Evolutionary conservation across 2,329 filamentous ascomycete species (phyloP), one percentile per base, ranked within the genome.

Genomic region (Blumeriella jaapii): DNA sequence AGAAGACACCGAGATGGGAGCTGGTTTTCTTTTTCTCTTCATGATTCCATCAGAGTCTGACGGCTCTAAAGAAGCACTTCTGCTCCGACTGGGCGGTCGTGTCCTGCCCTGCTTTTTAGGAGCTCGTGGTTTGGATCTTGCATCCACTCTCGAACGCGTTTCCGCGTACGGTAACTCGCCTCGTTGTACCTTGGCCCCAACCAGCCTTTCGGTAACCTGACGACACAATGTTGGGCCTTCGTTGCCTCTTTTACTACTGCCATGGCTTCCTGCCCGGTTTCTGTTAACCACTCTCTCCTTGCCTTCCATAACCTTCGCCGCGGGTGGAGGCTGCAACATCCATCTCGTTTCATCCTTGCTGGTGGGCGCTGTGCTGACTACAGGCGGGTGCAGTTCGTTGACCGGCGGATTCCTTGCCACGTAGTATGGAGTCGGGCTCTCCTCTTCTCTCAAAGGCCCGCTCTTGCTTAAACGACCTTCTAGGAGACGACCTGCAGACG

Each of bases 321-420:
- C 74, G n/a, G 87, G 87, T 1, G 86, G 85, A 2, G 87, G 87
- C 53, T 93, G 84, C 33, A 93, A 64, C 86, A 95, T 94, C 87
- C 87, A 95, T 52, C 69, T 71, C 36, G 82, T 79, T 40, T 82
- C 84, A 36, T 76, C 74, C 52, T 65, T 74, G 54, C 72, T 76
- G 23, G 67, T 69, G 10, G 78, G 81, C 38, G 73, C 80, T 59
- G 76, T 83, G 57, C 74, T 84, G 41, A 91, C 82, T 33, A 93
- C 78, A 2, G 85, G 84, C 4, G 84, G 83, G 55, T 93, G 83
- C 39, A 87, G 72, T 42, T 93, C 83, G 59, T 93, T 91, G 50
- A 93, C 76, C 3, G 82, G 82, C 6, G 79, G 84, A 50, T 78
- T 78, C 38, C 45, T 46, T 15, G 45, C 47, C 10, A 51, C 18